Evolutionary conservation across 2,329 filamentous ascomycete genomes (phyloP).

Genomic region (Cytospora paraplurivora): DNA sequence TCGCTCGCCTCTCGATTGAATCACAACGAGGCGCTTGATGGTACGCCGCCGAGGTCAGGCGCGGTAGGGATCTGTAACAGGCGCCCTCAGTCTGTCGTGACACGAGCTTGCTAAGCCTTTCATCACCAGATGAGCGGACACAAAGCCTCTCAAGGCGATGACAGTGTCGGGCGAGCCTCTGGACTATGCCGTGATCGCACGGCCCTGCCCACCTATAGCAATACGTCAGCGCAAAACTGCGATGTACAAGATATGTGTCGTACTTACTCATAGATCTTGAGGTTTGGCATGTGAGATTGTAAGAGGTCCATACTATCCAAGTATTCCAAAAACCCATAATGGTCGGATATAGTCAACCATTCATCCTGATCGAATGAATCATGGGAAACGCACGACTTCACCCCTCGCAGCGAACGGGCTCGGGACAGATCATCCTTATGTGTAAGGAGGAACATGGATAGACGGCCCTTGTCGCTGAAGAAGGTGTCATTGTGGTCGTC

Average conservation of each 20-base stretch:
- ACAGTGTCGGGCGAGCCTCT: neutral
- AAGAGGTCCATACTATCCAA: slow-evolving; percentile 2
- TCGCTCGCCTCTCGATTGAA: slow-evolving; percentile 3
- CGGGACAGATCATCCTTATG: neutral
- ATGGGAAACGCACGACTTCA: neutral
- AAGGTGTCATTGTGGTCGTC: slow-evolving; percentile 6
- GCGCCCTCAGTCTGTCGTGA: neutral
- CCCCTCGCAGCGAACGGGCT: slow-evolving; percentile 2
- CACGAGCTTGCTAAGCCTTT: neutral
- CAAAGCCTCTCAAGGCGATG: slow-evolving; percentile 6
- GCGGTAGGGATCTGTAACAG: neutral
- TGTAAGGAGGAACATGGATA: neutral
- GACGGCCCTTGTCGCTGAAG: neutral
- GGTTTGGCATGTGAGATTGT: slow-evolving; percentile 1
- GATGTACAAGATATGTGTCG: neutral
- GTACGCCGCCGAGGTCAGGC: slow-evolving; percentile 1
- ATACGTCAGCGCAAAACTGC: neutral
- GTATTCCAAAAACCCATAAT: neutral
- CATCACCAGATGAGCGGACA: neutral
- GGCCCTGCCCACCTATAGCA: neutral
- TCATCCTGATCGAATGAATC: too few relatives aligned
- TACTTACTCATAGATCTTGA: slow-evolving; percentile 9
- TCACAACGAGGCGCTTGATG: neutral
- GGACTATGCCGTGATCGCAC: neutral
- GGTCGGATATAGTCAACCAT: too few relatives aligned